These are phyloP conservation scores for Colletotrichum trifolii DNA, from an alignment of 2,329 filamentous ascomycete genomes.

Conservation along the genomic window DNA sequence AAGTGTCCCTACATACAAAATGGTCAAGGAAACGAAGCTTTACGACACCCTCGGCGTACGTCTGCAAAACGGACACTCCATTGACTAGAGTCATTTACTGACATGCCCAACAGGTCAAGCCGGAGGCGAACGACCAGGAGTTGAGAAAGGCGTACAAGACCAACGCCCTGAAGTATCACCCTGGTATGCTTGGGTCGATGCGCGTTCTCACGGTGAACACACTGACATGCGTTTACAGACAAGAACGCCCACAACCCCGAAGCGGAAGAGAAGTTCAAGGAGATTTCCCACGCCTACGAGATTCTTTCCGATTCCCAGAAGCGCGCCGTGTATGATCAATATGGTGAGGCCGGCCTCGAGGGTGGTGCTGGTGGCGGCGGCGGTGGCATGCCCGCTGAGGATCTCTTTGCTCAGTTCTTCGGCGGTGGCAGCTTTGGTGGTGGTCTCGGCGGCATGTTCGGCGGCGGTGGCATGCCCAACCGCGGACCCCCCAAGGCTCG, in stretches of 20 bases:
- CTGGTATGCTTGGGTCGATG: slow-evolving; percentile 67
- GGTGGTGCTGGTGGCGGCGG: slow-evolving; percentile 79
- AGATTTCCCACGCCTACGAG: slow-evolving; percentile 95
- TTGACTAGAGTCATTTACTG: neutral
- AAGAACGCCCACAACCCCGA: slow-evolving; percentile 96
- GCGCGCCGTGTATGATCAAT: slow-evolving; percentile 93
- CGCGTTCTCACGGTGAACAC: neutral
- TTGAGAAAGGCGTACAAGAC: slow-evolving; percentile 93
- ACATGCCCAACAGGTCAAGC: slow-evolving; percentile 69
- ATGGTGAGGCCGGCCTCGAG: slow-evolving; percentile 96
- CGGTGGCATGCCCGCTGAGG: slow-evolving; percentile 92
- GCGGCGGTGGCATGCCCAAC: slow-evolving; percentile 79
- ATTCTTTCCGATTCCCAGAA: slow-evolving; percentile 92
- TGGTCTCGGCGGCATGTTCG: slow-evolving; percentile 83
- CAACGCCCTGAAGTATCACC: slow-evolving; percentile 84
- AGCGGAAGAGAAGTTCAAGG: slow-evolving; percentile 98
- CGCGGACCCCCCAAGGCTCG: slow-evolving; percentile 88
- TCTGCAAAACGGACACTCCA: slow-evolving; percentile 35
- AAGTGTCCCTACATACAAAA: slow-evolving; percentile 47
- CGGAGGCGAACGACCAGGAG: slow-evolving; percentile 84
- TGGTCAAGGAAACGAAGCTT: slow-evolving; percentile 83
- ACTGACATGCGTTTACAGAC: slow-evolving; percentile 64
- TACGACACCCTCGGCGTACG: slow-evolving; percentile 84
- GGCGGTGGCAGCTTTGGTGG: slow-evolving; percentile 77
- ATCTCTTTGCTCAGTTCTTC: slow-evolving; percentile 97